Conservation (phyloP, 2,329 filamentous ascomycete genomes). For the Laburnicola sp. region DNA sequence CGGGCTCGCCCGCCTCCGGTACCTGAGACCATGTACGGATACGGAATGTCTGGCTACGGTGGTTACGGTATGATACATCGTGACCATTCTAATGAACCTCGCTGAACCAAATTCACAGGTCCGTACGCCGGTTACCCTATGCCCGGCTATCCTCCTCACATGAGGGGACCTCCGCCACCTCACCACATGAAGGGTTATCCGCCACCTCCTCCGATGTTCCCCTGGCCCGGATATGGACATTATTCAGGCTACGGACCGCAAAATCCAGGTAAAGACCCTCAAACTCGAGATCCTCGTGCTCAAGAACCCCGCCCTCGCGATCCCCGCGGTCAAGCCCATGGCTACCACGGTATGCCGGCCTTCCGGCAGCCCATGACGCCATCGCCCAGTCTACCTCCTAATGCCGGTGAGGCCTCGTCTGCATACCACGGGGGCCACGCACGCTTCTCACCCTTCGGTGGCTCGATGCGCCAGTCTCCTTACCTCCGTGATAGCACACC, state of each 20-base stretch:
- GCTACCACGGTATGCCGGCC: constrained; percentile 3
- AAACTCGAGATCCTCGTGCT: constrained; percentile 2
- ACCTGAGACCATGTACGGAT: constrained; percentile 5
- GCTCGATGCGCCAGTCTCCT: background rate
- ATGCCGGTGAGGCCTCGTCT: background rate
- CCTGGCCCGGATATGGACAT: constrained; percentile 6
- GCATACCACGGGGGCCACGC: background rate
- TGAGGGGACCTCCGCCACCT: constrained; percentile 3
- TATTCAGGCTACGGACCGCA: constrained; percentile 14
- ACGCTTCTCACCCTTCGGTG: constrained; percentile 9
- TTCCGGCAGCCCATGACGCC: constrained; percentile 6
- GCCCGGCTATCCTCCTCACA: background rate
- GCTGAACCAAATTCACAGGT: background rate
- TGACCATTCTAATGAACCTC: background rate
- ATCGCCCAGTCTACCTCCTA: constrained; percentile 3
- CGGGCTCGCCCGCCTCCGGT: background rate
- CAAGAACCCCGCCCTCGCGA: background rate
- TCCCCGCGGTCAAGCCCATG: background rate
- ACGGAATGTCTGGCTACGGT: constrained; percentile 5
- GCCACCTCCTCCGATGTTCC: background rate
- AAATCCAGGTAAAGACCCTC: background rate
- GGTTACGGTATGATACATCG: background rate
- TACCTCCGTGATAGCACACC: background rate
- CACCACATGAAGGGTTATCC: constrained; percentile 6
- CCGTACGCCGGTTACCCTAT: constrained; percentile 11